Evolutionary conservation across 345 rosid genomes (phyloP).

Genomic region (Citrus maxima): DNA sequence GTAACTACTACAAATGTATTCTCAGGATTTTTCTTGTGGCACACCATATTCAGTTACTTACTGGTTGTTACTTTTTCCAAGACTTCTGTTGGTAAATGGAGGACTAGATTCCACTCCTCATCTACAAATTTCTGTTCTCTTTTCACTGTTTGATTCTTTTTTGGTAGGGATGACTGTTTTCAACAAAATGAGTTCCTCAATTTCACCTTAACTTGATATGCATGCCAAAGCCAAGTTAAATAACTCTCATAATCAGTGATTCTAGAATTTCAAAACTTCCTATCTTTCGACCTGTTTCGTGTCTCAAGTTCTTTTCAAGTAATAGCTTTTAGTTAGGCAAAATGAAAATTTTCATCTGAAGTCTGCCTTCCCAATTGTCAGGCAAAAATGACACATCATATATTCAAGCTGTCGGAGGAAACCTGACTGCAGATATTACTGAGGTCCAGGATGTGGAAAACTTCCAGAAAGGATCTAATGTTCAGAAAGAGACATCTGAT

Average conservation of each 20-base stretch:
- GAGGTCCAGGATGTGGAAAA: constrained; percentile 2
- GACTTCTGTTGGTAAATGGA: background rate
- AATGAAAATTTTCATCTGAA: background rate
- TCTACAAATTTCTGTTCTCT: background rate
- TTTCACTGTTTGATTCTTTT: background rate
- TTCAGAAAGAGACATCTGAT: constrained; percentile 10
- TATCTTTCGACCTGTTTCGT: background rate
- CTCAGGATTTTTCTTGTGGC: background rate
- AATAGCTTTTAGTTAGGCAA: background rate
- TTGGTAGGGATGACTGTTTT: background rate
- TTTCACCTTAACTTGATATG: background rate
- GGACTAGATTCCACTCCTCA: background rate
- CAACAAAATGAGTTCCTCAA: background rate
- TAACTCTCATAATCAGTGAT: background rate
- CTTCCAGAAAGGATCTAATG: constrained; percentile 2
- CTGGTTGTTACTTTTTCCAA: background rate
- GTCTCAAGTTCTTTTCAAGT: constrained; percentile 14
- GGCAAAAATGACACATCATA: constrained; percentile 17
- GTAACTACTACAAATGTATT: background rate
- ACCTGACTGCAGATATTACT: constrained; percentile 7
- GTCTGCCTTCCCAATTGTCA: background rate
- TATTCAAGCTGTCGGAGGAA: constrained; percentile 10
- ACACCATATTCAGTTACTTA: background rate
- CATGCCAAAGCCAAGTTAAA: background rate
- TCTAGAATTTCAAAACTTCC: background rate